Conservation (phyloP, 192 early-diverging fungal species). For the Diversispora epigaea region DNA sequence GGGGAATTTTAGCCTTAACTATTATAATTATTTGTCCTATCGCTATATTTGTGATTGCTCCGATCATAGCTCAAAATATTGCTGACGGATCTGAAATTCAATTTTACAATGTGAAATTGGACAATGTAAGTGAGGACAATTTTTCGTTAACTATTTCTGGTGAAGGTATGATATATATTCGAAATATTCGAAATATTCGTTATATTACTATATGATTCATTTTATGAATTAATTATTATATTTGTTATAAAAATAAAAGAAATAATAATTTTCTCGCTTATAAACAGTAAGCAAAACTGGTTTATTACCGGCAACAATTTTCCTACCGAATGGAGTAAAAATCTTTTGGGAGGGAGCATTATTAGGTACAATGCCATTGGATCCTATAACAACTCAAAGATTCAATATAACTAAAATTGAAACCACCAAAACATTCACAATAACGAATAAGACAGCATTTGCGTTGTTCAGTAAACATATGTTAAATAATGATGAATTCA, state of each 20-base stretch:
- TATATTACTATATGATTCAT: too few relatives aligned
- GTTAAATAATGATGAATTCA: slow-evolving; percentile 46
- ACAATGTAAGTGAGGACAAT: neutral
- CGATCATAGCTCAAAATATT: slow-evolving; percentile 51
- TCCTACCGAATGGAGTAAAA: slow-evolving; percentile 39
- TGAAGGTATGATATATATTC: slow-evolving; percentile 4
- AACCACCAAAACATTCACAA: slow-evolving; percentile 36
- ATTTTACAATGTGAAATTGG: slow-evolving; percentile 28
- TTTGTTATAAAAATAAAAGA: too few relatives aligned
- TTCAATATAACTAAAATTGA: slow-evolving; percentile 44
- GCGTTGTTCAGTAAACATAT: slow-evolving; percentile 49
- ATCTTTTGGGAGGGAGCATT: slow-evolving; percentile 40
- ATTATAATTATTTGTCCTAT: slow-evolving; percentile 50
- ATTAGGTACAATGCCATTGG: slow-evolving; percentile 43
- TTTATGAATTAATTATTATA: neutral
- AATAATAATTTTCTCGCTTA: too few relatives aligned
- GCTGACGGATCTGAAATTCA: slow-evolving; percentile 46
- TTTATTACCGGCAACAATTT: slow-evolving; percentile 49
- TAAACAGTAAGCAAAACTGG: slow-evolving; percentile 43
- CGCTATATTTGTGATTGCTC: slow-evolving; percentile 53
- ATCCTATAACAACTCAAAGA: slow-evolving; percentile 37
- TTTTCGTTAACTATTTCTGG: neutral
- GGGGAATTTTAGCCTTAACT: slow-evolving; percentile 46
- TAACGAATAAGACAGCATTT: slow-evolving; percentile 46
- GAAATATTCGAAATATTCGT: neutral